Evolutionary conservation across 352 stramenopile genomes (phyloP), one percentile per base, ranked within the genome.

Genomic region (Globisporangium echinulatum): DNA sequence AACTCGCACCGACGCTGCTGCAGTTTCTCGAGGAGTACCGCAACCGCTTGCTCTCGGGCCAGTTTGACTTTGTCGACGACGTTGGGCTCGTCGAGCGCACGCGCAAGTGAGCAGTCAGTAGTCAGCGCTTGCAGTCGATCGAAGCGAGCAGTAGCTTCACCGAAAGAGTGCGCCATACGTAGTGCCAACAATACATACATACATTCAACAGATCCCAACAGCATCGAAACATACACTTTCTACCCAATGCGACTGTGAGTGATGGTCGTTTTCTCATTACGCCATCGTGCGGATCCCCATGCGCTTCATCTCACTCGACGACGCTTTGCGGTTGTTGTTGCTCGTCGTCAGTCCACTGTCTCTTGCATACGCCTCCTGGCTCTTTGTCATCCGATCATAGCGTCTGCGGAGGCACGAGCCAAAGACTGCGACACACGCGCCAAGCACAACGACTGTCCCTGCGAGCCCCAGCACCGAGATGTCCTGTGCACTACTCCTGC

Each of bases 1-100:
- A 85, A 14, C 52, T 91, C 36, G 77, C 68, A 3, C 46, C 73
- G 0, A 79, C 83, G 55, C 69, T 94, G 13, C 69, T 82, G 44
- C 67, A 88, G 47, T 93, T 82, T 61, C 67, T 95, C 43, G 85
- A 95, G 48, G 74, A 69, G 44, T 95, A 90, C 61, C 75, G 83
- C 53, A 91, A 92, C 72, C 70, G 77, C n/a, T 69, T 95, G 55
- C 68, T 95, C 33, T 90, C 82, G 0, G 79, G 79, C 33, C 79
- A 90, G 37, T 92, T 85, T 53, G 82, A 93, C 66, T 95, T 85
- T 56, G 72, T 95, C 47, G 80, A 92, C 38, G 85, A 88, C 58
- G 73, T 92, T n/a, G 85, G 83, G 2, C 62, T 93, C 53, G 79
- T 93, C 43, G 82, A 94, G 62, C 80, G 79, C 53, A 85, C 80